phyloP scores from a whole-genome alignment of 2,329 filamentous ascomycete genomes.

The Calonectria fujianensis region DNA sequence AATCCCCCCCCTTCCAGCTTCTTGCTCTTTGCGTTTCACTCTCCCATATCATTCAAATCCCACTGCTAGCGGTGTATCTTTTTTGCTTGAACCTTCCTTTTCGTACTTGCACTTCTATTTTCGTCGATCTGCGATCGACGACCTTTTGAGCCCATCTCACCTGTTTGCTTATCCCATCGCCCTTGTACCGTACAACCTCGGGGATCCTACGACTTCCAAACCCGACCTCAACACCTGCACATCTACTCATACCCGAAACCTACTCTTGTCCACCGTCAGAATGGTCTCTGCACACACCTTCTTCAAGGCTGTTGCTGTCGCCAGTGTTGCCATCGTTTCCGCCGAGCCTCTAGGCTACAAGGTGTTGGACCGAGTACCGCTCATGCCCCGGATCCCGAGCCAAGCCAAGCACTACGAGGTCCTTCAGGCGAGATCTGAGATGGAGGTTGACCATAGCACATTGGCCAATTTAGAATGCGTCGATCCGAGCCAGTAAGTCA shows the following conservation, averaged over 20 bases:
- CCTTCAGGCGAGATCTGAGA: slow-evolving; percentile 63
- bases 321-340: slow-evolving; percentile 56
- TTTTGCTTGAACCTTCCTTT: slow-evolving; percentile 10
- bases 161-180: not conserved
- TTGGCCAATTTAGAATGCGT: slow-evolving; percentile 64
- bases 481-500: slow-evolving; percentile 62
- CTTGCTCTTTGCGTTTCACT: not conserved
- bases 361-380: slow-evolving; percentile 32
- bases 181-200: not conserved
- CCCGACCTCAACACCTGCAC: not conserved
- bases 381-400: slow-evolving; percentile 60
- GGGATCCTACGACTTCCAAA: not conserved
- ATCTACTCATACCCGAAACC: not conserved
- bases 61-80: slow-evolving; percentile 13
- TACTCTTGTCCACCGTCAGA: slow-evolving; percentile 31
- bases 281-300: slow-evolving; percentile 60
- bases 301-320: slow-evolving; percentile 56
- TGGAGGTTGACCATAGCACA: slow-evolving; percentile 63
- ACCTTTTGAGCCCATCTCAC: slow-evolving; percentile 21
- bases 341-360: slow-evolving; percentile 58
- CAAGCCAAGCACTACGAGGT: slow-evolving; percentile 67
- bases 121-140: slow-evolving; percentile 37
- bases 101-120: slow-evolving; percentile 17
- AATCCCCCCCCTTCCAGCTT: not conserved
- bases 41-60: not conserved